Evolutionary conservation across 371 early-diverging fungal genomes (phyloP).

Genomic region (Catenaria anguillulae): DNA sequence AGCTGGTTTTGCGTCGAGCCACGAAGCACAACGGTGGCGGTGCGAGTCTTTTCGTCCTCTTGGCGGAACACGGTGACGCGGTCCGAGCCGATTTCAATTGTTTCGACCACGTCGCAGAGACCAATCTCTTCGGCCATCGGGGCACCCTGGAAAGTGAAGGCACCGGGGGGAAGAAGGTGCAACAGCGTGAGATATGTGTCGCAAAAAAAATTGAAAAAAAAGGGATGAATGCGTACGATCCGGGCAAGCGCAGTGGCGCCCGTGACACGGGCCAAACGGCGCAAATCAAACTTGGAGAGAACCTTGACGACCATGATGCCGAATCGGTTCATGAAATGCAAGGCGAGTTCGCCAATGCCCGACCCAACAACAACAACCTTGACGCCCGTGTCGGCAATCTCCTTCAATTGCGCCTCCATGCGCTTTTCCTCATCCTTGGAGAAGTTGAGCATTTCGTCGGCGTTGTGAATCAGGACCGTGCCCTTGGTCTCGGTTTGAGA

Average conservation of each 20-base stretch:
- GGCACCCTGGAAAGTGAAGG: slow-evolving; percentile 44
- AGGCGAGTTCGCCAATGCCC: slow-evolving; percentile 80
- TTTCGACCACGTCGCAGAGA: slow-evolving; percentile 84
- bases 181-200: slow-evolving; percentile 17
- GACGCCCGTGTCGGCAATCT: slow-evolving; percentile 79
- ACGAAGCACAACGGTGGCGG: slow-evolving; percentile 90
- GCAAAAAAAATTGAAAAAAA: slow-evolving; percentile 6
- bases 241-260: slow-evolving; percentile 88
- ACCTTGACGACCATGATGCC: slow-evolving; percentile 81
- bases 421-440: slow-evolving; percentile 49
- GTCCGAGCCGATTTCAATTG: slow-evolving; percentile 92
- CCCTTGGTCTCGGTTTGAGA: slow-evolving; percentile 98
- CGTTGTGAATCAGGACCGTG: slow-evolving; percentile 93
- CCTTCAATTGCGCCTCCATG: slow-evolving; percentile 45
- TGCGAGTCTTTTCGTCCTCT: slow-evolving; percentile 57
- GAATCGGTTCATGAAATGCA: slow-evolving; percentile 86
- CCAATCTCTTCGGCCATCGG: slow-evolving; percentile 96
- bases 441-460: slow-evolving; percentile 92
- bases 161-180: neutral
- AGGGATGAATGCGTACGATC: slow-evolving; percentile 14
- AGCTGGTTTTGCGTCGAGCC: slow-evolving; percentile 94
- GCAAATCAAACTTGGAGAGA: slow-evolving; percentile 88
- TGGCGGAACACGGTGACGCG: slow-evolving; percentile 92
- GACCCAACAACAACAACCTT: slow-evolving; percentile 85
- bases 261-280: slow-evolving; percentile 82